phyloP scores from a whole-genome alignment of 306 rosid genomes.

The Fagus crenata region DNA sequence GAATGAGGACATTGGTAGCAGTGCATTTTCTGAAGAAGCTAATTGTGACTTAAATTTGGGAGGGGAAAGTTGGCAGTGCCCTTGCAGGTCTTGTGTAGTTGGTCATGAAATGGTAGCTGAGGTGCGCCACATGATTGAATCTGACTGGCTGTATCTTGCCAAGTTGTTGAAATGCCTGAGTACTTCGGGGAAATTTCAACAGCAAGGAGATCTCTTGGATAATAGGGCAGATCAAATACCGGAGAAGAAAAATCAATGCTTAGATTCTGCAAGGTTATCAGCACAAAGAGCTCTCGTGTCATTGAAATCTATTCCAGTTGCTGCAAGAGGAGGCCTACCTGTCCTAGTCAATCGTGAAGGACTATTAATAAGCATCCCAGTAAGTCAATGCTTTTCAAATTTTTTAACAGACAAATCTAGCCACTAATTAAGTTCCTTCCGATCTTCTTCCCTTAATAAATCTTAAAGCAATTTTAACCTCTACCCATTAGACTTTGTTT shows the following conservation, averaged over 20 bases:
- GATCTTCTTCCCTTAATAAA: background rate
- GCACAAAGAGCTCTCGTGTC: conserved; percentile 59
- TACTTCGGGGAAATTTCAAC: conserved; percentile 31
- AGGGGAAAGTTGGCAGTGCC: conserved; percentile 22
- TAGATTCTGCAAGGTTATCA: conserved; percentile 50
- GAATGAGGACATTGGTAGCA: conserved; percentile 35
- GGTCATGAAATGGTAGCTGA: conserved; percentile 30
- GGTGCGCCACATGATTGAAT: conserved; percentile 76
- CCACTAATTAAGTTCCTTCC: background rate
- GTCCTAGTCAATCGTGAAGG: conserved; percentile 68
- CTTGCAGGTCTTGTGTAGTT: conserved; percentile 42
- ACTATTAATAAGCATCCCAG: conserved; percentile 70
- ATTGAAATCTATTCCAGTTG: conserved; percentile 69
- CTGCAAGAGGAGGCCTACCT: conserved; percentile 85
- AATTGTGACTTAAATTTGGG: conserved; percentile 26
- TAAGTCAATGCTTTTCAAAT: conserved; percentile 37
- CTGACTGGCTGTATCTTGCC: conserved; percentile 87
- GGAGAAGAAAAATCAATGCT: conserved; percentile 41
- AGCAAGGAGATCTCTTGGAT: conserved; percentile 11
- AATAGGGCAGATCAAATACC: conserved; percentile 29
- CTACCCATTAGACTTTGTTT: background rate
- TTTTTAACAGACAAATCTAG: background rate
- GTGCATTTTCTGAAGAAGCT: conserved; percentile 32
- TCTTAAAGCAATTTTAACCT: background rate
- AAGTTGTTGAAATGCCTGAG: conserved; percentile 42